Evolutionary conservation across 495 filamentous ascomycete genomes (phyloP).

Genomic region (Talaromyces borbonicus): DNA sequence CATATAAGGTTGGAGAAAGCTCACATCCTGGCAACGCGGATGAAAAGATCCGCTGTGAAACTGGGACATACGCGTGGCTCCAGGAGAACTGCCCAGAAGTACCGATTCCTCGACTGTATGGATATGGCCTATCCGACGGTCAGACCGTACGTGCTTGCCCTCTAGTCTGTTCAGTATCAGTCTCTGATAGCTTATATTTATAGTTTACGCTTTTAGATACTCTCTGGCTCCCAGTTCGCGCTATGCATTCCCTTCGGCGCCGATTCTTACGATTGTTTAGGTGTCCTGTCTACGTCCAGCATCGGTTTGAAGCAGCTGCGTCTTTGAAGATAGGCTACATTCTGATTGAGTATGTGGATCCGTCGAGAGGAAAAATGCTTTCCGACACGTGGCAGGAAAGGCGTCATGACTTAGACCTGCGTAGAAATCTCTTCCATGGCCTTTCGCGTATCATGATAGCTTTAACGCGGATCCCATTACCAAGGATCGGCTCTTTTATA

Average conservation of each 20-base stretch:
- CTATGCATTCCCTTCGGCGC: conserved; percentile 15
- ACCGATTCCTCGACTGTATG: conserved; percentile 18
- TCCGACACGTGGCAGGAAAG: conserved; percentile 21
- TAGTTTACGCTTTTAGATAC: conserved; percentile 23
- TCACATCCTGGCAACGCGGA: conserved; percentile 21
- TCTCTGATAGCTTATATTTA: conserved; percentile 4
- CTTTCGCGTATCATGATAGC: conserved; percentile 17
- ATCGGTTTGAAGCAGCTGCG: conserved; percentile 6
- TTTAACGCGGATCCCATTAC: conserved; percentile 11
- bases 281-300: conserved; percentile 14
- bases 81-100: conserved; percentile 22
- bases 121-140: conserved; percentile 16
- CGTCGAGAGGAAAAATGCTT: conserved; percentile 20
- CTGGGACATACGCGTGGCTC: conserved; percentile 20
- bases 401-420: conserved; percentile 10
- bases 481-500: conserved; percentile 14
- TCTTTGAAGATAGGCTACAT: conserved; percentile 16
- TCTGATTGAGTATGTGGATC: conserved; percentile 25
- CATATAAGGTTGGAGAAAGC: conserved; percentile 22
- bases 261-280: conserved; percentile 14
- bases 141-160: conserved; percentile 13
- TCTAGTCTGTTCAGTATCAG: conserved; percentile 1
- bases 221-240: conserved; percentile 15
- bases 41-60: conserved; percentile 26
- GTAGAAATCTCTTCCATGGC: conserved; percentile 17